Conservation (phyloP, 352 stramenopile species). For the Globisporangium yorkense region DNA sequence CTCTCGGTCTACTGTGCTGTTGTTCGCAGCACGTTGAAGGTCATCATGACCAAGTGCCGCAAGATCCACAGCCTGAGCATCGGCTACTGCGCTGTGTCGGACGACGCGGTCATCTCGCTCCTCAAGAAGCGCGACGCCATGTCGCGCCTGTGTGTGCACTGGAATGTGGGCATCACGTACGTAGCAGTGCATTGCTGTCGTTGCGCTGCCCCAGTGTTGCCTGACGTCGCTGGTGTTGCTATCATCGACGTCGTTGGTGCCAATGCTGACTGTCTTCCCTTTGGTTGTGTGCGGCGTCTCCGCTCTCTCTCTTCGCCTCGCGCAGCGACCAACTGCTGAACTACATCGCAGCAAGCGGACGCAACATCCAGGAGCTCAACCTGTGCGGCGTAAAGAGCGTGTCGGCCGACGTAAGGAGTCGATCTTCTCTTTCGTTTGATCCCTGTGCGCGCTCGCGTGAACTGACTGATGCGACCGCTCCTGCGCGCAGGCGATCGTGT, state of each 20-base stretch:
- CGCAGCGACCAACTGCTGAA: constrained; percentile 73
- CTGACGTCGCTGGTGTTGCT: too few species aligned
- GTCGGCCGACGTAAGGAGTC: constrained; percentile 51
- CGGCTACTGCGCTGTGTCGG: constrained; percentile 81
- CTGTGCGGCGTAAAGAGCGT: constrained; percentile 85
- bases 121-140: constrained; percentile 82
- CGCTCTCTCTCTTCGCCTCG: too few species aligned
- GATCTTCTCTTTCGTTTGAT: background rate
- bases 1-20: background rate
- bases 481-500: constrained; percentile 41
- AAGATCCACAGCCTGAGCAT: constrained; percentile 85
- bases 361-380: constrained; percentile 84
- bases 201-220: background rate
- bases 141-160: constrained; percentile 73
- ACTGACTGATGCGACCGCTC: background rate
- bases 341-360: constrained; percentile 60
- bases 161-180: constrained; percentile 85
- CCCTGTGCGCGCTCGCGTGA: background rate
- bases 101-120: constrained; percentile 80
- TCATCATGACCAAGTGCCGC: constrained; percentile 85
- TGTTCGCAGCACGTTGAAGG: constrained; percentile 64
- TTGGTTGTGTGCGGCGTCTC: background rate
- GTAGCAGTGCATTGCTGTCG: constrained; percentile 10
- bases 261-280: background rate
- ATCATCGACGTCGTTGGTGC: background rate